These are phyloP conservation scores for Aspergillus tanneri DNA, from an alignment of 2,329 filamentous ascomycete species.

Conservation along the genomic window DNA sequence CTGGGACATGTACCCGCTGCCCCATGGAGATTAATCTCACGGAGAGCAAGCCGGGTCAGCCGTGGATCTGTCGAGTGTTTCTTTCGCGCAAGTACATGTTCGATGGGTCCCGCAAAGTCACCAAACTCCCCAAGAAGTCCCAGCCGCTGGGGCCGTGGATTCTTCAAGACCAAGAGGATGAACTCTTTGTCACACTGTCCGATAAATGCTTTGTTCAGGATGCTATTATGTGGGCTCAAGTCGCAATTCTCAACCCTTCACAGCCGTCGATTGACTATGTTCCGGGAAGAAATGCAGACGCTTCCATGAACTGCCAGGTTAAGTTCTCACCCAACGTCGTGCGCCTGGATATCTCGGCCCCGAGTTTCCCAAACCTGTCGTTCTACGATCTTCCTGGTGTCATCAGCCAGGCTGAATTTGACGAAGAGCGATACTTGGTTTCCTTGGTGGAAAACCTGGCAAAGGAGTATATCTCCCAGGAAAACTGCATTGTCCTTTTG, in stretches of 20 bases:
- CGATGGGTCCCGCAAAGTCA: slow-evolving; percentile 36
- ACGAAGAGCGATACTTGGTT: slow-evolving; percentile 67
- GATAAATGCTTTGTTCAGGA: slow-evolving; percentile 64
- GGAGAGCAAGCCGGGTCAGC: slow-evolving; percentile 42
- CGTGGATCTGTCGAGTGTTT: slow-evolving; percentile 67
- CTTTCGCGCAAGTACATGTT: slow-evolving; percentile 66
- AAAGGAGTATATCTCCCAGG: slow-evolving; percentile 65
- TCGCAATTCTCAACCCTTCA: slow-evolving; percentile 70
- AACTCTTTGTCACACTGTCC: slow-evolving; percentile 63
- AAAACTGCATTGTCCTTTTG: slow-evolving; percentile 73
- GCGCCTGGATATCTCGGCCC: slow-evolving; percentile 70
- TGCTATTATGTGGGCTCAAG: slow-evolving; percentile 70
- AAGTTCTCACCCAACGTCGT: slow-evolving; percentile 83
- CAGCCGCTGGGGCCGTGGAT: slow-evolving; percentile 68
- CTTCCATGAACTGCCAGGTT: slow-evolving; percentile 45
- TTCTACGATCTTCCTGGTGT: slow-evolving; percentile 87
- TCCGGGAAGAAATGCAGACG: slow-evolving; percentile 47
- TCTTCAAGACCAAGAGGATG: slow-evolving; percentile 46
- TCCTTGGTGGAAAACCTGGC: slow-evolving; percentile 70
- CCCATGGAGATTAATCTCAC: slow-evolving; percentile 76
- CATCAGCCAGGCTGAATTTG: slow-evolving; percentile 66
- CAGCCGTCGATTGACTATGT: slow-evolving; percentile 55
- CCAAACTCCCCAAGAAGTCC: slow-evolving; percentile 48
- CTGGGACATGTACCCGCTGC: slow-evolving; percentile 75
- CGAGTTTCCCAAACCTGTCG: slow-evolving; percentile 68